Evolutionary conservation across 1,284 basidiomycete species (phyloP), one percentile per base, ranked within the genome.

Genomic region (Trametes sp.): DNA sequence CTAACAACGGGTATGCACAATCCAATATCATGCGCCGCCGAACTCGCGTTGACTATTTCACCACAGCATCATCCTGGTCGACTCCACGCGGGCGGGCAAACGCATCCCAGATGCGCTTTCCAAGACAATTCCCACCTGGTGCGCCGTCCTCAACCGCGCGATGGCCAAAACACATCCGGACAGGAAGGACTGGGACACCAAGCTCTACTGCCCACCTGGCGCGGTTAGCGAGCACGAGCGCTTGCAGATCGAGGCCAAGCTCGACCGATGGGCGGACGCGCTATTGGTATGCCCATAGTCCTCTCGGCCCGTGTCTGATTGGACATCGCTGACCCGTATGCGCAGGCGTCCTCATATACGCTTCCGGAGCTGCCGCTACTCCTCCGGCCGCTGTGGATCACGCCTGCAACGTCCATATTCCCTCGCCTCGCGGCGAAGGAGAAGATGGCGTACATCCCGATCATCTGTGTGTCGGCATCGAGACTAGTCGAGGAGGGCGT

Each of bases 101-200:
- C 88, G 94, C 16, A 92, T 97, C 67, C 97, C 97, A 0, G 97
- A 99, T 71, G 95, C 96, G 0, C 81, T 98, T 0, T 93, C 93
- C 6, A 98, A 98, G 75, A 98, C 97, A 0, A 84, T 98, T 0
- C 96, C 97, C 0, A 93, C 96, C 50, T 99, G 97, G 97, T 98
- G 97, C 74, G 83, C 93, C 2, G 94, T 97, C 2, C 81, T 98
- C 68, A 98, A 98, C 72, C 82, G 86, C 9, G 94, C 94, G 0
- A 69, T 90, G 31, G 60, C 58, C 2, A 52, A 55, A 4, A 19
- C 44, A 5, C 66, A 70, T 28, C 61, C 71, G 9, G 65, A 69
- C 64, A 66, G 66, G n/a, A 63, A 60, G 1, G 57, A 72, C 3
- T 90, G 87, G 87, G 81, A 89, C 62, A 75, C 69, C 0, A 69